These are phyloP conservation scores for Alternaria sp. DNA, from an alignment of 2,329 filamentous ascomycete species.

Conservation along the genomic window DNA sequence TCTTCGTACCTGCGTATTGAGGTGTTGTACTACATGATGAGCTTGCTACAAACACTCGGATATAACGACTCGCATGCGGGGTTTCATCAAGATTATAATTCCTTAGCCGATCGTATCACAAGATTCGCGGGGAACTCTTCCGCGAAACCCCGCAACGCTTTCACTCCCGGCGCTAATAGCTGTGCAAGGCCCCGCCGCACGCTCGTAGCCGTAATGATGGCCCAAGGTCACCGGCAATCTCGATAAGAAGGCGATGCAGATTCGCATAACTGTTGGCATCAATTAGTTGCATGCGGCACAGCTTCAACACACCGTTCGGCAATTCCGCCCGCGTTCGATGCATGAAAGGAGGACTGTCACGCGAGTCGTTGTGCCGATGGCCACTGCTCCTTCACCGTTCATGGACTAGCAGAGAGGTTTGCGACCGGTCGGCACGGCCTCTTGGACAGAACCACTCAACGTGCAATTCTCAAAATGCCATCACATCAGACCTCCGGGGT, in stretches of 20 bases:
- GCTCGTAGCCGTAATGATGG: background rate
- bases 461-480: background rate
- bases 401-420: background rate
- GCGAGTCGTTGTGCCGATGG: background rate
- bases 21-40: background rate
- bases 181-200: conserved; percentile 10
- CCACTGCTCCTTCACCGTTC: background rate
- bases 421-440: background rate
- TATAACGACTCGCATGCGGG: conserved; percentile 19
- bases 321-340: background rate
- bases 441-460: background rate
- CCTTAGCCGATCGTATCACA: background rate
- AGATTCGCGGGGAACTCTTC: conserved; percentile 22
- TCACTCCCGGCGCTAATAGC: conserved; percentile 18
- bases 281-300: background rate
- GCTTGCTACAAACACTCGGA: background rate
- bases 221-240: background rate
- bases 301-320: background rate
- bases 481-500: background rate
- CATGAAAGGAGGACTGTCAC: background rate
- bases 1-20: background rate
- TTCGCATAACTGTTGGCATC: background rate
- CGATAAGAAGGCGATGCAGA: background rate
- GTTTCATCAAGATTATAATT: conserved; percentile 12
- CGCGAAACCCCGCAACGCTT: conserved; percentile 28